Base-by-base conservation (phyloP, 306 rosid species). In the Castanea sativa region DNA sequence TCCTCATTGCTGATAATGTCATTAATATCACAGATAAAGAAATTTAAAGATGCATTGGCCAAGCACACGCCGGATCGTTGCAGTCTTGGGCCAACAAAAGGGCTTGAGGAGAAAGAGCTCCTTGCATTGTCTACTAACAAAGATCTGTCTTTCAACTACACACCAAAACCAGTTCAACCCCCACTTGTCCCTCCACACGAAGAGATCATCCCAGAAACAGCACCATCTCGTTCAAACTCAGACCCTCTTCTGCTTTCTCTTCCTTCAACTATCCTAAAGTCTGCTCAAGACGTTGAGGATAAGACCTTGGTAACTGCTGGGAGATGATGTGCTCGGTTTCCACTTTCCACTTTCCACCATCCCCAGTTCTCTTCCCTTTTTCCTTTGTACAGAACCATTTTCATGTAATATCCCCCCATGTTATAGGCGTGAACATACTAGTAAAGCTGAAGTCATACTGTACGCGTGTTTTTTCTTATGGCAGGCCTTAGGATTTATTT, bases 41-140 rank as follows among this genome's bases (percentile, higher is more conserved):
- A 94, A 84, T 94, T 94, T 55, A 94, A 64, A 85, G 97, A 92
- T 80, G 99, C 99, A 61, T 84, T 95, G 65, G 90, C 96, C 73
- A 92, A 95, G 80, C 97, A 95, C 89, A 80, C 86, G 64, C 86
- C 98, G 0, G 93, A 90, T 15, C 85, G 99, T 30, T 92, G 98
- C 84, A 91, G 99, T 82, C 88, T 95, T 38, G 94, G 85, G 0
- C 99, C 98, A 33, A 78, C 90, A 30, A 91, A 86, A 82, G 99
- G 99, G 76, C 82, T 95, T 86, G 99, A 92, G 80, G 98, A 95
- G 92, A 91, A 90, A 79, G 99, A 92, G 73, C 98, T 95, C 21
- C n/a, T 86, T 3, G 97, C 99, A 20, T 86, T 95, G 0, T 79
- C 99, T 60, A 88, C 92, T 57, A 92, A 91, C 81, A 91, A 16